Conservation (phyloP, 345 rosid species). For the Adansonia digitata region DNA sequence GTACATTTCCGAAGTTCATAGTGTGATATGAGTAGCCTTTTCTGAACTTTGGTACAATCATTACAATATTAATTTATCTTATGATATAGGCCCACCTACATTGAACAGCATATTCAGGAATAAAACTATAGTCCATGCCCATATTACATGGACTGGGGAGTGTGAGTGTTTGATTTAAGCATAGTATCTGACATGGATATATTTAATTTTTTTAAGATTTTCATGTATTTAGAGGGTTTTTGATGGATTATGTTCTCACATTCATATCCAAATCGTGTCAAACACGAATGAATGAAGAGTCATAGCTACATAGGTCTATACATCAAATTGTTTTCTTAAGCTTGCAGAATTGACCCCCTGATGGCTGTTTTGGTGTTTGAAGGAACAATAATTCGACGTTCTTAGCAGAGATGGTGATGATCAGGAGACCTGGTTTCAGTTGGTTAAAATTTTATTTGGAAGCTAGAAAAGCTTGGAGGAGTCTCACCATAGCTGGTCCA, state of each 20-base stretch:
- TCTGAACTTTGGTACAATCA: not conserved
- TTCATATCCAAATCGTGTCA: too few relatives aligned
- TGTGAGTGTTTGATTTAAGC: too few relatives aligned
- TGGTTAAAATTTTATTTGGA: not conserved
- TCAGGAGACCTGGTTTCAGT: not conserved
- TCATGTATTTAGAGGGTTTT: too few relatives aligned
- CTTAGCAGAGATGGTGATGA: not conserved
- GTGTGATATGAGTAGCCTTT: too few relatives aligned
- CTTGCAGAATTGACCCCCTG: not conserved
- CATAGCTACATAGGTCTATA: too few relatives aligned
- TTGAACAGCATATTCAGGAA: not conserved
- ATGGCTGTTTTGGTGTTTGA: not conserved
- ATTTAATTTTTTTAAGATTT: too few relatives aligned
- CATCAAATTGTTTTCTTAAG: not conserved
- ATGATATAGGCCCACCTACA: not conserved
- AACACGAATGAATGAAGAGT: too few relatives aligned
- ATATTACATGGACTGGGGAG: too few relatives aligned
- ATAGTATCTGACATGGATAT: too few relatives aligned
- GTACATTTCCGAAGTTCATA: too few relatives aligned
- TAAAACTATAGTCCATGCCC: not conserved
- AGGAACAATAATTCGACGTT: constrained; percentile 11
- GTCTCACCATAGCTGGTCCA: not conserved
- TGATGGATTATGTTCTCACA: too few relatives aligned
- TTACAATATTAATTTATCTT: not conserved
- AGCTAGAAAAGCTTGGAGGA: not conserved